Evolutionary conservation across 2,329 filamentous ascomycete species (phyloP).

Genomic region (Teratosphaeria epicoccoides): DNA sequence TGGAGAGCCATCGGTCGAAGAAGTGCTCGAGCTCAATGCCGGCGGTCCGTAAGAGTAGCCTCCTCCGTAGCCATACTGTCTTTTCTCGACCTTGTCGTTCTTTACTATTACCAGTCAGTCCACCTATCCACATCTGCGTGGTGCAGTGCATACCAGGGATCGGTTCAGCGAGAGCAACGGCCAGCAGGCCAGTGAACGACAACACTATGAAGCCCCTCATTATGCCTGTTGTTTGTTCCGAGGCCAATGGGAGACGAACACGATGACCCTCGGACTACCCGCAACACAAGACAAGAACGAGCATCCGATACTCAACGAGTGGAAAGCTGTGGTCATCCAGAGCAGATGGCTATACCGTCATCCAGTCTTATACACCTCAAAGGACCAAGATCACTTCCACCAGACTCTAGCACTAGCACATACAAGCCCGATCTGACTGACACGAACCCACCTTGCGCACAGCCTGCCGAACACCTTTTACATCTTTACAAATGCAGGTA

Average conservation of each 20-base stretch:
- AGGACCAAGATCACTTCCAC: neutral
- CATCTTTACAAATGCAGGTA: neutral
- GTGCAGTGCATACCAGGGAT: slow-evolving; percentile 5
- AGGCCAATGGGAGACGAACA: slow-evolving; percentile 3
- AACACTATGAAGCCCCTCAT: slow-evolving; percentile 7
- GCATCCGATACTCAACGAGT: slow-evolving; percentile 6
- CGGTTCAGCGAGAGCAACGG: slow-evolving; percentile 6
- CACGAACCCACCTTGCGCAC: neutral
- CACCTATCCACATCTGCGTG: too few relatives aligned
- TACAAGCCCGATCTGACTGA: neutral
- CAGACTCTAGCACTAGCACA: neutral
- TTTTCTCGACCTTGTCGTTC: slow-evolving; percentile 5
- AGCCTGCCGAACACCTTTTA: neutral
- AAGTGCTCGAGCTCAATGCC: neutral
- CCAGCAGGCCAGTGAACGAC: slow-evolving; percentile 6
- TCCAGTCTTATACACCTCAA: neutral
- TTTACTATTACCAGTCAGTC: slow-evolving; percentile 6
- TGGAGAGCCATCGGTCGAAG: slow-evolving; percentile 7
- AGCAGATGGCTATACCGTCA: neutral
- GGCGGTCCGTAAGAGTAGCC: neutral
- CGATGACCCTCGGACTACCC: neutral
- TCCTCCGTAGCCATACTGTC: slow-evolving; percentile 5
- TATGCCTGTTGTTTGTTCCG: neutral
- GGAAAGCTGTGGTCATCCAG: slow-evolving; percentile 2
- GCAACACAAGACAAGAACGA: neutral